A percentile compares a stretch with the other conserved stretches of the same genome.
phyloP scores from a whole-genome alignment of 2,329 filamentous ascomycete genomes.

The Beauveria sp. region DNA sequence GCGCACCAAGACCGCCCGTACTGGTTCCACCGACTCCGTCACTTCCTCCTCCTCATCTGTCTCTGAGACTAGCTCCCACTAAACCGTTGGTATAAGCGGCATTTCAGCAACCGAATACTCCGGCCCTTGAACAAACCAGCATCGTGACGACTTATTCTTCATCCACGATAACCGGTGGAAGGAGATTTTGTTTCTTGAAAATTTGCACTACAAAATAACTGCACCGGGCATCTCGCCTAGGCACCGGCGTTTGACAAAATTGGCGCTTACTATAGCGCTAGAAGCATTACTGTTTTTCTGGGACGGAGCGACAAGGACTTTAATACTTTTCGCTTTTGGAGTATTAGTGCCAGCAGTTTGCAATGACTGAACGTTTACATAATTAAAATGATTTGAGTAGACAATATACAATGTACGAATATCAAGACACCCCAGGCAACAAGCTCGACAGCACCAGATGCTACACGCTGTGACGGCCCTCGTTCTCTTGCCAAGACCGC shows the following conservation, averaged over 20 bases:
- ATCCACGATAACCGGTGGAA: background rate
- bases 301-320: constrained; percentile 1
- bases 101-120: background rate
- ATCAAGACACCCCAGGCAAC: background rate
- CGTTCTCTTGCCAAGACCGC: background rate
- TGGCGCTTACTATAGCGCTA: constrained; percentile 4
- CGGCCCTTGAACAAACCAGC: background rate
- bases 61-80: constrained; percentile 7
- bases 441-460: too few species aligned
- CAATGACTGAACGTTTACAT: background rate
- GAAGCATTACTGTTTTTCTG: constrained; percentile 3
- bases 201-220: background rate
- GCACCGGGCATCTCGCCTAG: background rate
- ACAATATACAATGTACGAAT: constrained; percentile 2
- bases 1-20: constrained; percentile 31
- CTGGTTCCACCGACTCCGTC: constrained; percentile 28
- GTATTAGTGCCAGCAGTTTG: background rate
- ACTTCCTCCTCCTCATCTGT: constrained; percentile 22
- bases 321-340: background rate
- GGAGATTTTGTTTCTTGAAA: background rate
- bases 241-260: background rate
- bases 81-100: background rate
- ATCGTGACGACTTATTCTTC: background rate
- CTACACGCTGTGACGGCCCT: background rate
- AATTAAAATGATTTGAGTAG: background rate